A percentile compares a stretch with the other conserved stretches of the same genome.
These are phyloP conservation scores for Arabidopsis hybrid DNA, from an alignment of 441 rosid species.

Conservation along the genomic window DNA sequence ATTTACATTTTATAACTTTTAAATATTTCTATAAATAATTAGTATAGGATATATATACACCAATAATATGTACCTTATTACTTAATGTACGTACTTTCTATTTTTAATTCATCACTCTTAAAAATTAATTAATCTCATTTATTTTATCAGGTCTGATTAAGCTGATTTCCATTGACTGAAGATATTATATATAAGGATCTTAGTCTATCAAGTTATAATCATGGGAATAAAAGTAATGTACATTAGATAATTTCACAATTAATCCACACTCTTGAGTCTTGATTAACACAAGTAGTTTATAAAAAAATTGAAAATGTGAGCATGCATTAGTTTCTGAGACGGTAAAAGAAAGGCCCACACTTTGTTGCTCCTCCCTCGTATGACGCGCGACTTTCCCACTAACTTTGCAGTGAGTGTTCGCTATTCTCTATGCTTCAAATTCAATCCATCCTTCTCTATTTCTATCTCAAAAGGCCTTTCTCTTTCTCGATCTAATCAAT, in stretches of 20 bases:
- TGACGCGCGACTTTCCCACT: constrained; percentile 44
- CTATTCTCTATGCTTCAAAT: constrained; percentile 40
- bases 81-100: too few species aligned
- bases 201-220: constrained; percentile 10
- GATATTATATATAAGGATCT: too few species aligned
- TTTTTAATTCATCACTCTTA: too few species aligned
- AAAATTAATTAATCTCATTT: too few species aligned
- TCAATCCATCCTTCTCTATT: constrained; percentile 37
- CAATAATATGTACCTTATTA: too few species aligned
- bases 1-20: neutral
- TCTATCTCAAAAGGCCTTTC: constrained; percentile 35
- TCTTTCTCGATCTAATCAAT: constrained; percentile 38
- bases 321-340: constrained; percentile 35
- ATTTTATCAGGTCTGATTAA: neutral
- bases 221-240: constrained; percentile 7
- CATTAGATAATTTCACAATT: neutral
- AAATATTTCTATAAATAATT: too few species aligned
- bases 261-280: constrained; percentile 10
- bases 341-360: constrained; percentile 39
- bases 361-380: constrained; percentile 47
- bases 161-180: too few species aligned
- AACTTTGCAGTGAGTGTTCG: constrained; percentile 42
- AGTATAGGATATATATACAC: too few species aligned
- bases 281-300: neutral
- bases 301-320: too few species aligned